phyloP scores from a whole-genome alignment of 2,329 filamentous ascomycete genomes.

The Xylariaceae sp. region DNA sequence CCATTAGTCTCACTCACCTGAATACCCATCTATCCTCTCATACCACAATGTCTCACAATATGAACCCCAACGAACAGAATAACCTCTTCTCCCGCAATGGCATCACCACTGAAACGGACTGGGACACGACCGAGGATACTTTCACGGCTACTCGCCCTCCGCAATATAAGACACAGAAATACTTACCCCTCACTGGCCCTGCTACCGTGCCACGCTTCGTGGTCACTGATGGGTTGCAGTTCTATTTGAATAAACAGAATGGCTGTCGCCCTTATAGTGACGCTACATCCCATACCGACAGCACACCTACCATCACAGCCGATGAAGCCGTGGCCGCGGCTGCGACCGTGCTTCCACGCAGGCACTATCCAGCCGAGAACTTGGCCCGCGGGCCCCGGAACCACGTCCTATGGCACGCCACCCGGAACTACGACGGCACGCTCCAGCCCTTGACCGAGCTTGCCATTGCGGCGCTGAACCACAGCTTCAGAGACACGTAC shows the following conservation, averaged over 20 bases:
- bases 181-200: not conserved
- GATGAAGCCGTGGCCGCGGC: not conserved
- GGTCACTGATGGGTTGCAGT: not conserved
- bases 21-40: not conserved
- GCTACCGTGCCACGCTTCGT: not conserved
- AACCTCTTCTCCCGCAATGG: not conserved
- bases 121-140: not conserved
- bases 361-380: not conserved
- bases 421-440: slow-evolving; percentile 11
- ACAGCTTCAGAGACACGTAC: slow-evolving; percentile 6
- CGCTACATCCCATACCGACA: slow-evolving; percentile 11
- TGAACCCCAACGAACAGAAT: not conserved
- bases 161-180: slow-evolving; percentile 2
- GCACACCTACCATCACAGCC: slow-evolving; percentile 8
- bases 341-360: not conserved
- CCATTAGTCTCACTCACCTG: too few relatives aligned
- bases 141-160: slow-evolving; percentile 3
- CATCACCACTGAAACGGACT: not conserved
- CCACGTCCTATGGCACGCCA: slow-evolving; percentile 7
- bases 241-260: too few relatives aligned
- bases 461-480: slow-evolving; percentile 20
- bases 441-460: slow-evolving; percentile 16
- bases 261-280: not conserved
- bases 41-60: not conserved
- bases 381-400: not conserved